A percentile compares a stretch with the other conserved stretches of the same genome.
phyloP scores from a whole-genome alignment of 805 yeast species.

The Metschnikowia vanudenii region DNA sequence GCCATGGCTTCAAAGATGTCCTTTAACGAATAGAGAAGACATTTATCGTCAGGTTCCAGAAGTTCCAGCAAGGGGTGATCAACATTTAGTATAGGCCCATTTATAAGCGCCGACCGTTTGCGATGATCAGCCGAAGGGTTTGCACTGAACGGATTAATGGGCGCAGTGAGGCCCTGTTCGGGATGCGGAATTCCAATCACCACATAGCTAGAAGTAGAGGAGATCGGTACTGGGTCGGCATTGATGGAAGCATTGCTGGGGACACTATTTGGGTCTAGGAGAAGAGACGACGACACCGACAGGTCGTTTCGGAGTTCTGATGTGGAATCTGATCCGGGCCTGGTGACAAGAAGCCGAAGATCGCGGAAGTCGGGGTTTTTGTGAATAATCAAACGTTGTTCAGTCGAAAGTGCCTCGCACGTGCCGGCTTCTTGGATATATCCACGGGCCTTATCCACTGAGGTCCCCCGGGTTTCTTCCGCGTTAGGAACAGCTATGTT shows the following conservation, averaged over 20 bases:
- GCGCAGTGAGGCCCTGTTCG: conserved; percentile 31
- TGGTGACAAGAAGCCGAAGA: conserved; percentile 35
- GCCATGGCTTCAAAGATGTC: conserved; percentile 83
- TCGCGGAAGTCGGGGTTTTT: conserved; percentile 31
- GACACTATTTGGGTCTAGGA: conserved; percentile 22
- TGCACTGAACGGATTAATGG: conserved; percentile 40
- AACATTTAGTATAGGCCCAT: conserved; percentile 81
- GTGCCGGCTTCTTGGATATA: conserved; percentile 28
- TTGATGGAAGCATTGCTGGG: conserved; percentile 11
- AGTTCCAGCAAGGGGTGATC: conserved; percentile 58
- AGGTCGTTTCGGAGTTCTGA: conserved; percentile 24
- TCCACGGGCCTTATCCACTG: conserved; percentile 9
- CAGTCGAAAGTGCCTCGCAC: conserved; percentile 34
- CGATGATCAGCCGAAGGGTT: conserved; percentile 63
- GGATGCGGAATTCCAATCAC: conserved; percentile 44
- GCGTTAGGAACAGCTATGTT: conserved; percentile 4
- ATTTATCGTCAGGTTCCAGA: conserved; percentile 33
- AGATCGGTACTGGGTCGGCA: conserved; percentile 24
- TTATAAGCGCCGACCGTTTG: conserved; percentile 70
- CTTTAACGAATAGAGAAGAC: conserved; percentile 59
- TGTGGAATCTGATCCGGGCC: conserved; percentile 28
- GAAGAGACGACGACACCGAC: conserved; percentile 36
- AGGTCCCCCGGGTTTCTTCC: conserved; percentile 6
- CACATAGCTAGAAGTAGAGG: conserved; percentile 32
- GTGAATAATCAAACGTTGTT: conserved; percentile 32